phyloP scores from a whole-genome alignment of 2,329 filamentous ascomycete species.

The Arthroderma uncinatum region DNA sequence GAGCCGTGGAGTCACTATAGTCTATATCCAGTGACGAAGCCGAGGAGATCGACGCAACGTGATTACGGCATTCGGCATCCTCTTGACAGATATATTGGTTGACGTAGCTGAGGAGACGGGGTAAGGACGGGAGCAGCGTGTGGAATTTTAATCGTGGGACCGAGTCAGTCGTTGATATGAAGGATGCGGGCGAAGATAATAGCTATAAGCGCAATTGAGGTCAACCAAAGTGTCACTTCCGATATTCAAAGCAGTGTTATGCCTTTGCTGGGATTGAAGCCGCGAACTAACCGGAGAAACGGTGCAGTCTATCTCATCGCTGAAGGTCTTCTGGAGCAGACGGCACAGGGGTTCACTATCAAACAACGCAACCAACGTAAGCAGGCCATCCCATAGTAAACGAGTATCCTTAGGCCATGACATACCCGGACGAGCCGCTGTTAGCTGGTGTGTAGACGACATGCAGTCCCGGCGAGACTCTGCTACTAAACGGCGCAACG shows the following conservation, averaged over 20 bases:
- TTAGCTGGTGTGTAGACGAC: constrained; percentile 57
- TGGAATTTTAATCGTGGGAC: not conserved
- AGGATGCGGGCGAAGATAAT: not conserved
- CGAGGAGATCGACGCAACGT: constrained; percentile 37
- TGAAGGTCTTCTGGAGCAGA: constrained; percentile 48
- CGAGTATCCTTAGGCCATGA: not conserved
- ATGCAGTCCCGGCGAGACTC: constrained; percentile 70
- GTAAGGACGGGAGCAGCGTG: constrained; percentile 42
- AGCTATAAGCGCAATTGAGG: not conserved
- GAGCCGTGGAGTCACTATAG: constrained; percentile 57
- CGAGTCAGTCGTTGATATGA: not conserved
- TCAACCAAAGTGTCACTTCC: not conserved
- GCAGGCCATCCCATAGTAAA: not conserved
- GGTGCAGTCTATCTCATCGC: constrained; percentile 44
- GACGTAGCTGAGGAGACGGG: constrained; percentile 45
- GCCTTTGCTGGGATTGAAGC: not conserved
- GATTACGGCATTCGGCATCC: constrained; percentile 41
- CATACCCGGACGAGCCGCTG: not conserved
- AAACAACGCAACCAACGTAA: constrained; percentile 19
- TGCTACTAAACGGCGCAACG: constrained; percentile 60
- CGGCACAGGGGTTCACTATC: constrained; percentile 39
- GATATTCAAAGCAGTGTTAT: not conserved
- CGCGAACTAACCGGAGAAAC: constrained; percentile 49
- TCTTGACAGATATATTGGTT: constrained; percentile 42
- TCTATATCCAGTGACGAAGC: constrained; percentile 65